Evolutionary conservation across 192 early-diverging fungal genomes (phyloP).

Genomic region (Linderina pennispora): DNA sequence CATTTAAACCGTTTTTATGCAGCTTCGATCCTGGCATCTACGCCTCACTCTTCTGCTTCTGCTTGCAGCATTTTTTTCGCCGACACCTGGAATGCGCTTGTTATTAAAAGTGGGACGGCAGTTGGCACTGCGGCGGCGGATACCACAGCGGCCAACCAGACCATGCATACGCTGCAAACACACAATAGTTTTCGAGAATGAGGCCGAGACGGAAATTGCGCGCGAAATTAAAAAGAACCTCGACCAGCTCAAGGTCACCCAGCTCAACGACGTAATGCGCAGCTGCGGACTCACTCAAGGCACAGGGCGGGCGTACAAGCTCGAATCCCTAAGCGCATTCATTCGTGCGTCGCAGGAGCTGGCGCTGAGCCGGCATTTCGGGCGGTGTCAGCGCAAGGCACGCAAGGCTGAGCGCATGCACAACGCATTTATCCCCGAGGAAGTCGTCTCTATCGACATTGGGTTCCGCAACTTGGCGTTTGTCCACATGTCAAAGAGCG

Average conservation of each 20-base stretch:
- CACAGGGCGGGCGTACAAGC: conserved; percentile 20
- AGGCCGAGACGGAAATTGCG: background rate
- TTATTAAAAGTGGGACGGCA: no score
- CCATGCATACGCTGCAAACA: no score
- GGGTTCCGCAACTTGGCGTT: conserved; percentile 46
- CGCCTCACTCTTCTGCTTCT: no score
- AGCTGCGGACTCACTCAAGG: conserved; percentile 35
- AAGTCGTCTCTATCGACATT: conserved; percentile 49
- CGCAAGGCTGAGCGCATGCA: conserved; percentile 6
- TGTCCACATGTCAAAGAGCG: conserved; percentile 23
- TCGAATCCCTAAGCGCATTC: conserved; percentile 22
- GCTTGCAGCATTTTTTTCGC: no score
- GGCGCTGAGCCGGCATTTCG: conserved; percentile 12
- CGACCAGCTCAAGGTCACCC: conserved; percentile 13
- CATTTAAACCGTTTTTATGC: no score
- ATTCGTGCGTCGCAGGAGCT: conserved; percentile 26
- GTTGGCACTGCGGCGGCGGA: no score
- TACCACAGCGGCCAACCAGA: no score
- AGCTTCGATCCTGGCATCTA: no score
- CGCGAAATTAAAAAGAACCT: conserved; percentile 11
- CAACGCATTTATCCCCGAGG: conserved; percentile 15
- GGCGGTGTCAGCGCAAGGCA: conserved; percentile 2
- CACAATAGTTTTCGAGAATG: no score
- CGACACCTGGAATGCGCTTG: no score
- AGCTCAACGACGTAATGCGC: conserved; percentile 30